These are phyloP conservation scores for Inga leiocalycina DNA, from an alignment of 306 rosid genomes.

Conservation along the genomic window DNA sequence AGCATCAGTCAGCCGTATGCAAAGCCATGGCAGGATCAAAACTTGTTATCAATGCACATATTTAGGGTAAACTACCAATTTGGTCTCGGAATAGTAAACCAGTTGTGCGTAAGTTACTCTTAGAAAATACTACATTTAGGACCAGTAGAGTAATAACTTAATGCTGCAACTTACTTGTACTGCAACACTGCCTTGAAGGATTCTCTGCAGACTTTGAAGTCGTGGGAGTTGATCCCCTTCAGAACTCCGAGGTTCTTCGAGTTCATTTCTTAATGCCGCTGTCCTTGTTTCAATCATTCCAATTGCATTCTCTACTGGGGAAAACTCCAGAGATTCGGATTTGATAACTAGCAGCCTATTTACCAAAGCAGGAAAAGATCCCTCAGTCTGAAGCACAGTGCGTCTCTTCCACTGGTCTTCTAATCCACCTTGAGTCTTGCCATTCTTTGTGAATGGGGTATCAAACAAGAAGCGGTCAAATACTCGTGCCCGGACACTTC, in stretches of 20 bases:
- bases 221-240: constrained; percentile 99
- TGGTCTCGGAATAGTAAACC: not conserved
- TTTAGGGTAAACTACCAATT: not conserved
- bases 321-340: constrained; percentile 95
- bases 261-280: constrained; percentile 95
- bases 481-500: constrained; percentile 92
- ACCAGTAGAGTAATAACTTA: not conserved
- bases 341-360: constrained; percentile 85
- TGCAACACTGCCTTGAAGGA: constrained; percentile 99
- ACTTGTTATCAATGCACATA: not conserved
- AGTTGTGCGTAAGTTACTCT: not conserved
- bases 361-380: constrained; percentile 97
- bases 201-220: constrained; percentile 92
- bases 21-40: constrained; percentile 11
- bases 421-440: constrained; percentile 95
- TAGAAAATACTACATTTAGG: not conserved
- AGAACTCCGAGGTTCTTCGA: constrained; percentile 98
- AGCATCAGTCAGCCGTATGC: constrained; percentile 11
- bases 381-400: constrained; percentile 91
- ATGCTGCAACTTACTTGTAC: constrained; percentile 67
- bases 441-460: constrained; percentile 95
- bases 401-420: constrained; percentile 99
- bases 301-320: constrained; percentile 96
- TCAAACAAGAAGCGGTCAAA: constrained; percentile 97
- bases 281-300: constrained; percentile 99